Evolutionary conservation across 2,329 filamentous ascomycete species (phyloP).

Genomic region (Sarocladium oryzae): DNA sequence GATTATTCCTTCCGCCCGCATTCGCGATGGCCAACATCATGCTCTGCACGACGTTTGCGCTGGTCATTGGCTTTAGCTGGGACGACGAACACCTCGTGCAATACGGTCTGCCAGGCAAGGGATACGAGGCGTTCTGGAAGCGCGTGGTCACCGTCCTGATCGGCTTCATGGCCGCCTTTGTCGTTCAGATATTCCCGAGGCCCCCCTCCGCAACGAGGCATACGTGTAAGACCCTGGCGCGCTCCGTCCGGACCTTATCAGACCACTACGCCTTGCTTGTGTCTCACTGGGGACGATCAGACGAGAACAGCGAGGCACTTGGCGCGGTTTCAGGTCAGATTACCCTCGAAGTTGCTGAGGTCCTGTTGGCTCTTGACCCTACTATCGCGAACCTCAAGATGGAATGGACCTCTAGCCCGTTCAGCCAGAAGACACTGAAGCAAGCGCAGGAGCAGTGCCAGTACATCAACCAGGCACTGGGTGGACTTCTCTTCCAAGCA

Average conservation of each 20-base stretch:
- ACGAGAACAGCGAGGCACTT: slow-evolving; percentile 19
- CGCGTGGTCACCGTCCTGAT: slow-evolving; percentile 37
- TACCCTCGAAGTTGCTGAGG: slow-evolving; percentile 23
- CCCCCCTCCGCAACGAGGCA: slow-evolving; percentile 40
- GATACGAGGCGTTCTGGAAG: slow-evolving; percentile 43
- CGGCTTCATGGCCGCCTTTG: slow-evolving; percentile 33
- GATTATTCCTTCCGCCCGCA: slow-evolving; percentile 25
- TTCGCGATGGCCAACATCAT: slow-evolving; percentile 25
- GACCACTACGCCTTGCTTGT: slow-evolving; percentile 44
- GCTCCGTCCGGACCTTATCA: slow-evolving; percentile 33
- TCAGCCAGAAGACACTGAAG: slow-evolving; percentile 23
- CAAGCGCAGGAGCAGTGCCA: slow-evolving; percentile 23
- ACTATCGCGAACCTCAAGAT: slow-evolving; percentile 22
- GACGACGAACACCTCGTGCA: slow-evolving; percentile 33
- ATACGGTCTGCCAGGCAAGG: slow-evolving; percentile 40
- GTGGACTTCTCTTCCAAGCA: slow-evolving; percentile 25
- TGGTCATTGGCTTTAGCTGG: slow-evolving; percentile 42
- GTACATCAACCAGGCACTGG: slow-evolving; percentile 27
- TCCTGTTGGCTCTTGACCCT: slow-evolving; percentile 18
- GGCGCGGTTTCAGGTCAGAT: slow-evolving; percentile 22
- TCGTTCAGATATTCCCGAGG: slow-evolving; percentile 40
- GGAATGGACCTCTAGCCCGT: slow-evolving; percentile 24
- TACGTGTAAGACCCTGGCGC: slow-evolving; percentile 37
- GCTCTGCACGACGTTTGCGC: slow-evolving; percentile 30
- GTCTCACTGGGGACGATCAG: slow-evolving; percentile 34